phyloP scores from a whole-genome alignment of 352 stramenopile species.

The Saprolegnia parasitica region DNA sequence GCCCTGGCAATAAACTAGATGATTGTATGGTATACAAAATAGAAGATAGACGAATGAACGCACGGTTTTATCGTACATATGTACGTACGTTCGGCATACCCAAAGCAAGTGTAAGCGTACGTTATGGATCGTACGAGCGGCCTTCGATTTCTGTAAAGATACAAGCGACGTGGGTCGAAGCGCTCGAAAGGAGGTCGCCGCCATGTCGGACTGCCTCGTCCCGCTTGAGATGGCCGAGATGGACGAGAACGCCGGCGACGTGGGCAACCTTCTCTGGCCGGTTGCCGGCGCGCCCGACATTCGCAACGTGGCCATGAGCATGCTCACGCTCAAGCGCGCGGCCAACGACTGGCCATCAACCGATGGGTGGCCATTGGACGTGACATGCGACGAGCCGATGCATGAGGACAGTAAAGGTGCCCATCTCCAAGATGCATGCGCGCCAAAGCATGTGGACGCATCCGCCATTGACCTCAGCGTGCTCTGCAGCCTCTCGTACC shows the following conservation, averaged over 20 bases:
- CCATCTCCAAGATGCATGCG: too few species aligned
- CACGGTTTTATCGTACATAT: too few species aligned
- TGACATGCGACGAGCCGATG: too few species aligned
- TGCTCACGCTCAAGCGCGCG: conserved; percentile 12
- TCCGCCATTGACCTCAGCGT: background rate
- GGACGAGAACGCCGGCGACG: background rate
- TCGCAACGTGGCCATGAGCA: conserved; percentile 9
- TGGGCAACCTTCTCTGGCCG: background rate
- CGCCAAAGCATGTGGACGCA: background rate
- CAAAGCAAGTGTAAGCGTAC: background rate
- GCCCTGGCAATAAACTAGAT: background rate
- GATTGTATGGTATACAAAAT: conserved; percentile 19
- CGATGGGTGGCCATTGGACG: too few species aligned
- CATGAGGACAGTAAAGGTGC: too few species aligned
- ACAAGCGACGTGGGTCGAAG: conserved; percentile 1
- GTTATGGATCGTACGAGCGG: conserved; percentile 3
- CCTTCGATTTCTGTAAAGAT: conserved; percentile 6
- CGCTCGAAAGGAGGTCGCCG: too few species aligned
- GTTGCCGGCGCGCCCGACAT: background rate
- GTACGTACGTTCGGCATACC: too few species aligned
- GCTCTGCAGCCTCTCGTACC: background rate
- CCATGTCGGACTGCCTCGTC: too few species aligned
- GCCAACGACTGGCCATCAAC: background rate
- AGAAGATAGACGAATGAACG: background rate
- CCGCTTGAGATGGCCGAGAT: background rate